These are phyloP conservation scores for Torrubiella hemipterigena DNA, from an alignment of 2,329 filamentous ascomycete genomes.

Conservation along the genomic window DNA sequence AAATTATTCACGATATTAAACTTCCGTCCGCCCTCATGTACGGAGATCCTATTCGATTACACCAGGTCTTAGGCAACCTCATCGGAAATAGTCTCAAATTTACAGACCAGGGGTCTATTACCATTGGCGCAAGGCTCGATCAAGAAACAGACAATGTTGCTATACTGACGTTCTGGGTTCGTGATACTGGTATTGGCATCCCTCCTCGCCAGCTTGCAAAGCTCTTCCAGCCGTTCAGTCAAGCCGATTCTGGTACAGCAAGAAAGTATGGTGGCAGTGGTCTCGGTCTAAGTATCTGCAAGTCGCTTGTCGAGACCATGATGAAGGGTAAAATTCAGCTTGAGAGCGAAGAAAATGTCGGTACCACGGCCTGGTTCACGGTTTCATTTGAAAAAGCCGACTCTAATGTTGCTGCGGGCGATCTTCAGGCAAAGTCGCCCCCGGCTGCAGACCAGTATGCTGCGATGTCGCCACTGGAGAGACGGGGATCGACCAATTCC, in stretches of 20 bases:
- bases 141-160: slow-evolving; percentile 58
- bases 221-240: slow-evolving; percentile 84
- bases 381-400: slow-evolving; percentile 77
- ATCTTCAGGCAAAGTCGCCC: slow-evolving; percentile 29
- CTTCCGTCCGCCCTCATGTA: slow-evolving; percentile 61
- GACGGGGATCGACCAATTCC: slow-evolving; percentile 26
- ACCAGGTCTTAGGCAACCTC: slow-evolving; percentile 66
- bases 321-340: slow-evolving; percentile 79
- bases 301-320: slow-evolving; percentile 84
- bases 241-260: slow-evolving; percentile 83
- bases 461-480: slow-evolving; percentile 20
- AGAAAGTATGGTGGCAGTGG: slow-evolving; percentile 87
- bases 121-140: slow-evolving; percentile 64
- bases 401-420: slow-evolving; percentile 44
- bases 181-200: slow-evolving; percentile 87
- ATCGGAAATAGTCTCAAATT: slow-evolving; percentile 93
- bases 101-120: slow-evolving; percentile 76
- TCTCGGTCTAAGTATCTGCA: slow-evolving; percentile 85
- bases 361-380: slow-evolving; percentile 67
- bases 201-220: slow-evolving; percentile 70
- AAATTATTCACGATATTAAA: slow-evolving; percentile 58
- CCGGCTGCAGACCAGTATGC: slow-evolving; percentile 21
- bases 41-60: slow-evolving; percentile 53
- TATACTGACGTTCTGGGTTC: slow-evolving; percentile 72
- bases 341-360: slow-evolving; percentile 60